Evolutionary conservation across 768 basidiomycete genomes (phyloP), one percentile per base, ranked within the genome.

Genomic region (Trichaptum fuscoviolaceum): DNA sequence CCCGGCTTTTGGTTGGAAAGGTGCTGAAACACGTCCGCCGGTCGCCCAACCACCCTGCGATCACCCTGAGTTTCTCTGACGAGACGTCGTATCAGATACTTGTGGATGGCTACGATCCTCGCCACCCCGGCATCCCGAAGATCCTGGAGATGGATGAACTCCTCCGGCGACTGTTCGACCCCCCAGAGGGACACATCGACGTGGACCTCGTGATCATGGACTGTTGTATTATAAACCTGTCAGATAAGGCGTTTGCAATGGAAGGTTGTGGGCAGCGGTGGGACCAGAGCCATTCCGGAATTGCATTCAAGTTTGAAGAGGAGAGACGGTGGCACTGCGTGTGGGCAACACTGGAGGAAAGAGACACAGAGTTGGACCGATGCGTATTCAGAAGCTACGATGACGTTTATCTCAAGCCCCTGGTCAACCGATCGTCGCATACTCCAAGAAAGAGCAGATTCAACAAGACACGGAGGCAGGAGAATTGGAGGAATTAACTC

Each of bases 81-180:
- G 70, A 76, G 17, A 78, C 79, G 4, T 68, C 74, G 20, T 80
- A 79, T 65, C 83, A 84, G 70, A 74, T 89, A 63, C 82, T 82
- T n/a, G 82, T 89, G 42, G 87, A 87, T 62, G 87, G 87, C 1
- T 88, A 89, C 73, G 77, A 86, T 69, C 87, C 87, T 0, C 67
- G 75, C 17, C 79, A 83, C 70, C 82, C 77, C 35, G 87, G 87
- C 63, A 73, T 88, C 58, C 86, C 87, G 10, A 88, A 87, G 74
- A 77, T 77, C 57, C 79, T 88, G 62, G 87, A 88, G 76, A 85
- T 82, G 79, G 78, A 82, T 69, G 73, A 77, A 52, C 71, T 65
- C 18, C 73, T 82, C 10, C 77, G 81, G 24, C 73, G 78, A 0
- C 73, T 83, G 61, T 77, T 88, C 52, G 69, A 74, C 64, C 71